Base-by-base conservation (phyloP, 176 grass and related monocot genomes). In the Phragmites australis region DNA sequence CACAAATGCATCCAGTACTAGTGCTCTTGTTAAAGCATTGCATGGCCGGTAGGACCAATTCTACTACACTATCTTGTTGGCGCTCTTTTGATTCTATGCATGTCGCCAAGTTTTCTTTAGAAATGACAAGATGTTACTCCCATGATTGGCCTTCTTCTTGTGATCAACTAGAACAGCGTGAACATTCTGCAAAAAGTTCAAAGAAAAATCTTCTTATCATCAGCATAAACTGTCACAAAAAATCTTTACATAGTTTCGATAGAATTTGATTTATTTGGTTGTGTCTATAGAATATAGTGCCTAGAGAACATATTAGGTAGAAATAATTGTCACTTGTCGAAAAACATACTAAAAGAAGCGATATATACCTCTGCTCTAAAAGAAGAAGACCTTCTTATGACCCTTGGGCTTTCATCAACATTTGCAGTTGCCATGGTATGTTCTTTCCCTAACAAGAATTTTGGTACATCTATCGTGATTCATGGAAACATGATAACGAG, bases 101-200 rank as follows among this genome's bases (percentile, higher is more conserved):
- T 78, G 75, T 40, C 83, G 84, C 62, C 41, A 88, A 47, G 74
- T 92, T 79, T 65, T 90, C 41, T 69, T 81, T 41, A 92, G 70
- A 79, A 92, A 92, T 78, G 93, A 87, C 82, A 92, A 41, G 37
- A 92, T 86, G 50, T 92, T 92, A 19, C 73, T 90, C 47, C 74
- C 74, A 56, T 86, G 90, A 44, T 31, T 81, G 21, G 52, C 43
- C 64, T 85, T 86, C 88, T 96, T 95, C 49, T 77, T 95, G 8
- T 81, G 25, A 40, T 78, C 87, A 8, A 64, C 70, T 70, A 80
- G 64, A 34, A 77, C 10, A 51, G 63, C 16, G 52, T 74, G 82
- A 58, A 69, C 51, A 55, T 83, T 90, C 93, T 96, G 79, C 69
- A 75, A 47, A 27, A 39, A 53, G 40, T 23, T 45, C 34, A 63